Evolutionary conservation across 2,329 filamentous ascomycete species (phyloP), one percentile per base, ranked within the genome.

Genomic region (Aspergillus udagawae): DNA sequence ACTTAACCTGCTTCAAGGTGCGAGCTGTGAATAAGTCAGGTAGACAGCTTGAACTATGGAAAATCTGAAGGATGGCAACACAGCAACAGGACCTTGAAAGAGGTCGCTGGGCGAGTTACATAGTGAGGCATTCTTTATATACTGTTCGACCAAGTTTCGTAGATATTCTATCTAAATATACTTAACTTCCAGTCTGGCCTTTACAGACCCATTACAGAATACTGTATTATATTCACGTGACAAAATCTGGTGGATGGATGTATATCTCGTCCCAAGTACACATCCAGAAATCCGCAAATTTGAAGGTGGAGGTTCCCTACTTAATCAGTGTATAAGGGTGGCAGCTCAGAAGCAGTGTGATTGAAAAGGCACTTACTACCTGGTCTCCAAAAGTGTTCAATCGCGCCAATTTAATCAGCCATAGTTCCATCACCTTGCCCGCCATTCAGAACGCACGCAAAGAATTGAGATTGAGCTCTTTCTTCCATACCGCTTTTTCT

Each of bases 111-210:
- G 9, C 14, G 21, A 47, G 3, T 47, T 25, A 47, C 44, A 47
- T 47, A 20, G 44, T 25, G 21, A 25, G 23, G 21, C 44, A 23
- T 21, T 45, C 21, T 20, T 45, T 25, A 27, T 21, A 47, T 9
- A 29, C 10, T 3, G 14, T 14, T 21, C 14, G 44, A 47, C 21
- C 4, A 14, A 27, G 44, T 14, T 47, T 25, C 44, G 21, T 17
- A 23, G 44, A 23, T 25, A 20, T 21, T 44, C 41, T 47, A 47
- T 23, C 14, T 25, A 27, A 35, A 20, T 17, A 56, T 44, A 52
- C 29, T 38, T 49, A 60, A 45, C 51, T 60, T 64, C 61, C 58
- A 69, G 67, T 64, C 67, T 74, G 72, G 71, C 72, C 72, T 74
- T 74, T 74, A 74, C 71, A 53, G 44, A 20, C 23, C 28, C 51